A percentile compares a stretch with the other conserved stretches of the same genome.
Conservation (phyloP, 768 basidiomycete genomes). For the Mycena polygramma region DNA sequence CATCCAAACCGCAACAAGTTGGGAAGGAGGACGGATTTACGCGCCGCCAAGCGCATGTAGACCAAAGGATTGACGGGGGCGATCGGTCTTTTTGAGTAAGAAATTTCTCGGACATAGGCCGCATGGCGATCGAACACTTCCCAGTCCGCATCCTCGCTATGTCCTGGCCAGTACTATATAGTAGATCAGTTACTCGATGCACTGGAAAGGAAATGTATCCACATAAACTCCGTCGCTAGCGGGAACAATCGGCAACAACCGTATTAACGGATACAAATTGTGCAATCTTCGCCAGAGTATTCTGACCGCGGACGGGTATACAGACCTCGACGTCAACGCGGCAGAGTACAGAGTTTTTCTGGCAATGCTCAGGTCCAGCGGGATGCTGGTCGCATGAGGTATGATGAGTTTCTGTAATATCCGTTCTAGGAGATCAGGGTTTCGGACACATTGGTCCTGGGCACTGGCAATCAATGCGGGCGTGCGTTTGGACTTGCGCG, state of each 20-base stretch:
- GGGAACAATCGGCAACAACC: slow-evolving; percentile 1
- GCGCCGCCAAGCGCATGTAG: slow-evolving; percentile 11
- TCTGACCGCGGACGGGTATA: not conserved
- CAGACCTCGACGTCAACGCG: not conserved
- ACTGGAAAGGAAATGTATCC: not conserved
- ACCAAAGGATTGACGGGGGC: not conserved
- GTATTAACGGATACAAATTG: slow-evolving; percentile 1
- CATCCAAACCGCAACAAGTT: slow-evolving; percentile 1
- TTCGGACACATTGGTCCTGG: not conserved
- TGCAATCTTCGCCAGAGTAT: not conserved
- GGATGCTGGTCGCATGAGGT: not conserved
- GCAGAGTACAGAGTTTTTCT: not conserved
- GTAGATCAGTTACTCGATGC: not conserved
- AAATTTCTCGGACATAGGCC: slow-evolving; percentile 1
- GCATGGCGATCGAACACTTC: slow-evolving; percentile 8
- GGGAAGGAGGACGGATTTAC: not conserved
- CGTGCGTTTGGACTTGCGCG: not conserved
- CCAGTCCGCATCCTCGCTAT: not conserved
- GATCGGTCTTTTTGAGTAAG: not conserved
- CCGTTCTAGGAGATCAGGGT: not conserved
- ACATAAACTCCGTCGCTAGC: not conserved
- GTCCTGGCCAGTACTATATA: not conserved
- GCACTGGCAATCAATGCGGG: not conserved
- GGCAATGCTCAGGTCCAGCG: not conserved
- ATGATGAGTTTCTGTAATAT: not conserved